A percentile compares a stretch with the other conserved stretches of the same genome.
These are phyloP conservation scores for Ochetophila trinervis DNA, from an alignment of 306 rosid genomes.

Conservation along the genomic window DNA sequence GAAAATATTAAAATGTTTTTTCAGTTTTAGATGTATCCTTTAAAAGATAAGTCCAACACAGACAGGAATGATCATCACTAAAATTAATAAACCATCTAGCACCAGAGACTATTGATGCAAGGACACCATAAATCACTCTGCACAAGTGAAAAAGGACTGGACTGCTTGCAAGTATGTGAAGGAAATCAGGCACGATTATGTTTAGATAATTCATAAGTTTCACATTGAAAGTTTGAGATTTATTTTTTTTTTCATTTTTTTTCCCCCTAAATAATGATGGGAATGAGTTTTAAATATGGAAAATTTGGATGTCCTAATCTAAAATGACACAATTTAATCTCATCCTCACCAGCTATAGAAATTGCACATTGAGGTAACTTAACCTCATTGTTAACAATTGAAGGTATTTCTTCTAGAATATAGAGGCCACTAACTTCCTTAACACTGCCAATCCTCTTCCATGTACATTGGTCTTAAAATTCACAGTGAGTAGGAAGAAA, in stretches of 20 bases:
- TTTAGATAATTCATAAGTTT: constrained; percentile 8
- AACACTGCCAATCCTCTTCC: constrained; percentile 19
- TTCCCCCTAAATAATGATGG: neutral
- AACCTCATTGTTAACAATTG: neutral
- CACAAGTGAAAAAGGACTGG: neutral
- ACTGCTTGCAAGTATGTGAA: neutral
- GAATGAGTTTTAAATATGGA: neutral
- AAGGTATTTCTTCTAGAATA: neutral
- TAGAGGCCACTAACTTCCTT: neutral
- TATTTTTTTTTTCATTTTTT: constrained; percentile 6
- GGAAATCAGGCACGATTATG: neutral
- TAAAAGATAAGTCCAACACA: too few relatives aligned
- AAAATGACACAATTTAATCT: constrained; percentile 3
- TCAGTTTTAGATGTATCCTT: too few relatives aligned
- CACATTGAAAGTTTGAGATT: neutral
- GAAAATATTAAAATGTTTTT: too few relatives aligned
- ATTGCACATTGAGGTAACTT: neutral
- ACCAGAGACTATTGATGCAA: too few relatives aligned
- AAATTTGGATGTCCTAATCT: constrained; percentile 9
- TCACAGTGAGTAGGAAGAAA: neutral
- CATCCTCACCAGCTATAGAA: neutral
- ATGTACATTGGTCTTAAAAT: neutral
- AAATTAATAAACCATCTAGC: too few relatives aligned
- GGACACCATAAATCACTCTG: neutral
- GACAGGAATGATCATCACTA: too few relatives aligned